Conservation (phyloP, 371 early-diverging fungal genomes). For the Nematocida displodere region DNA sequence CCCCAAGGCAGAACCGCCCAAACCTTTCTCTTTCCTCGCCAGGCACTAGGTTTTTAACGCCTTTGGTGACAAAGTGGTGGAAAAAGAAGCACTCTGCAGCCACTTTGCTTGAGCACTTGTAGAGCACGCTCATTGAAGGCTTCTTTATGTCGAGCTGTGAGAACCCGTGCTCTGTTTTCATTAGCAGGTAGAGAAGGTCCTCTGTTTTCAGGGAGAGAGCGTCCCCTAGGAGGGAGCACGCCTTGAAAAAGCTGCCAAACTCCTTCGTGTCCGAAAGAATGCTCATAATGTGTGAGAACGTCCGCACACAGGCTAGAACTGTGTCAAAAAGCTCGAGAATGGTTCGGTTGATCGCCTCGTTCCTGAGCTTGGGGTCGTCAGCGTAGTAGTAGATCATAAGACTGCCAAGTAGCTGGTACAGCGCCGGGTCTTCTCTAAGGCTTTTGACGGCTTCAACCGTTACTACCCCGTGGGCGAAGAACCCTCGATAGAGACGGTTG, state of each 20-base stretch:
- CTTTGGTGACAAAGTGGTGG: conserved; percentile 37
- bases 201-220: not conserved
- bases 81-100: conserved; percentile 38
- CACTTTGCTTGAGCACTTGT: conserved; percentile 16
- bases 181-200: not conserved
- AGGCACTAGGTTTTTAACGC: not conserved
- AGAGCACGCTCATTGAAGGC: not conserved
- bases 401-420: conserved; percentile 19
- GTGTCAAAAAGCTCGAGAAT: conserved; percentile 4
- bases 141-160: not conserved
- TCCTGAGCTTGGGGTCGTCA: not conserved
- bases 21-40: not conserved
- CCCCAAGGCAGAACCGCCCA: not conserved
- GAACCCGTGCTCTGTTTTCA: not conserved
- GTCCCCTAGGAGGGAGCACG: not conserved
- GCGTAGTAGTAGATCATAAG: conserved; percentile 41
- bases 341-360: conserved; percentile 12
- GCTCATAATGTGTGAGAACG: not conserved
- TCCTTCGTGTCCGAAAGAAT: conserved; percentile 19
- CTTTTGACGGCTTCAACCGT: not conserved
- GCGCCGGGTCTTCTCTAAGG: conserved; percentile 2
- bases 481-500: conserved; percentile 22
- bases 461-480: conserved; percentile 10
- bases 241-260: conserved; percentile 46
- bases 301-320: not conserved